These are phyloP conservation scores for Davidsoniella neocaledoniae DNA, from an alignment of 2,329 filamentous ascomycete species.

Conservation along the genomic window DNA sequence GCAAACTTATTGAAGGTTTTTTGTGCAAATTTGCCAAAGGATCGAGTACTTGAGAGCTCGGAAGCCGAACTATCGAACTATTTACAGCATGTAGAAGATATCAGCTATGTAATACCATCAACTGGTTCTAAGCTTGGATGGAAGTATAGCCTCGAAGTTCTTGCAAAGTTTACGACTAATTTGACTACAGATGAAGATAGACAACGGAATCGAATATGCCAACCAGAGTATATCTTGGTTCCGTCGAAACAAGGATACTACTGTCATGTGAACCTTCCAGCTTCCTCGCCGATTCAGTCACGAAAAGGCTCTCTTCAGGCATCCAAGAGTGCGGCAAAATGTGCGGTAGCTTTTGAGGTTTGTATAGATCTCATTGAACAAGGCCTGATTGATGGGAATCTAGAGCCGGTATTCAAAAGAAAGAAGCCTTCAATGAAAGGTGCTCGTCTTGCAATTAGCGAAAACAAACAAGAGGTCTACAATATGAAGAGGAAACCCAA, in stretches of 20 bases:
- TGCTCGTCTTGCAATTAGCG: constrained; percentile 63
- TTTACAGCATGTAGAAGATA: constrained; percentile 19
- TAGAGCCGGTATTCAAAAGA: constrained; percentile 58
- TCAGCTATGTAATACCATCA: constrained; percentile 40
- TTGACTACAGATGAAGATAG: constrained; percentile 27
- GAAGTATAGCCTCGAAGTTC: constrained; percentile 50
- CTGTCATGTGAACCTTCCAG: constrained; percentile 66
- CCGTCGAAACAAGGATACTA: constrained; percentile 41
- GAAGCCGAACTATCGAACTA: neutral
- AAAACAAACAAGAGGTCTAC: constrained; percentile 59
- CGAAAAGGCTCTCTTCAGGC: constrained; percentile 44
- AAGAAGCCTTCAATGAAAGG: constrained; percentile 71
- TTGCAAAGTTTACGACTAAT: constrained; percentile 58
- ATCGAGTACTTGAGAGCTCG: constrained; percentile 29
- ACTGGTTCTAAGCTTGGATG: constrained; percentile 71
- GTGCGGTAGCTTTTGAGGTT: constrained; percentile 73
- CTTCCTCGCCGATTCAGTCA: constrained; percentile 52
- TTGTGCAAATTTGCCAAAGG: constrained; percentile 55
- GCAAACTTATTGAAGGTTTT: constrained; percentile 55
- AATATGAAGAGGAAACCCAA: constrained; percentile 62
- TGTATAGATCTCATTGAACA: constrained; percentile 53
- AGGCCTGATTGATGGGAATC: constrained; percentile 52
- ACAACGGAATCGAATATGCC: constrained; percentile 22
- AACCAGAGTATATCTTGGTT: constrained; percentile 45
- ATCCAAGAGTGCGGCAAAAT: constrained; percentile 66